Percentiles rank a stretch among this genome's conserved stretches.
Conservation (phyloP, 106 monocot species). For the Agapanthus africanus region DNA sequence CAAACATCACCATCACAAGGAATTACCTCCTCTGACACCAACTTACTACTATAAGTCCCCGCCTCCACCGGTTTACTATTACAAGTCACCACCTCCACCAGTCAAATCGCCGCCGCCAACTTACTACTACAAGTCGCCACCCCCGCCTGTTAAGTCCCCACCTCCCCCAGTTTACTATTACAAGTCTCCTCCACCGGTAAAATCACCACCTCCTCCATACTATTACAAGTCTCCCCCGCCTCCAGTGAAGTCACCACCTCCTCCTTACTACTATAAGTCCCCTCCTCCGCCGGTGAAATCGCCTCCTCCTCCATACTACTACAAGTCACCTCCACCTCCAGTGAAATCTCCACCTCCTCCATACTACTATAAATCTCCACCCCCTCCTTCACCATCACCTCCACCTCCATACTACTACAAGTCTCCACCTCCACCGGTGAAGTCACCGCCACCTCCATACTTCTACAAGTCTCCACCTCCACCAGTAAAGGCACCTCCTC, state of each 20-base stretch:
- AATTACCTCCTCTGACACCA: constrained; percentile 10
- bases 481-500: no score
- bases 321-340: constrained; percentile 21
- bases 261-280: constrained; percentile 15
- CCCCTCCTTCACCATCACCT: neutral
- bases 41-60: constrained; percentile 15
- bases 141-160: no score
- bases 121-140: no score
- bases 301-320: constrained; percentile 15
- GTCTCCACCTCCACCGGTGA: constrained; percentile 12
- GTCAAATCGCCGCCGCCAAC: constrained; percentile 6
- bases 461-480: constrained; percentile 20
- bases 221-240: constrained; percentile 24
- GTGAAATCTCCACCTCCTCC: neutral
- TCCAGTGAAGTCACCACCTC: constrained; percentile 13
- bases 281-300: constrained; percentile 17
- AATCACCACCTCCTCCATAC: constrained; percentile 20
- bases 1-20: constrained; percentile 16
- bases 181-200: constrained; percentile 16
- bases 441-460: neutral
- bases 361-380: neutral
- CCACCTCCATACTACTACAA: constrained; percentile 12
- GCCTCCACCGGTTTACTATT: constrained; percentile 13
- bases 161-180: constrained; percentile 11
- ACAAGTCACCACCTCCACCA: constrained; percentile 10